Base-by-base conservation (phyloP, 352 stramenopile genomes). In the Phytopythium delawarense region DNA sequence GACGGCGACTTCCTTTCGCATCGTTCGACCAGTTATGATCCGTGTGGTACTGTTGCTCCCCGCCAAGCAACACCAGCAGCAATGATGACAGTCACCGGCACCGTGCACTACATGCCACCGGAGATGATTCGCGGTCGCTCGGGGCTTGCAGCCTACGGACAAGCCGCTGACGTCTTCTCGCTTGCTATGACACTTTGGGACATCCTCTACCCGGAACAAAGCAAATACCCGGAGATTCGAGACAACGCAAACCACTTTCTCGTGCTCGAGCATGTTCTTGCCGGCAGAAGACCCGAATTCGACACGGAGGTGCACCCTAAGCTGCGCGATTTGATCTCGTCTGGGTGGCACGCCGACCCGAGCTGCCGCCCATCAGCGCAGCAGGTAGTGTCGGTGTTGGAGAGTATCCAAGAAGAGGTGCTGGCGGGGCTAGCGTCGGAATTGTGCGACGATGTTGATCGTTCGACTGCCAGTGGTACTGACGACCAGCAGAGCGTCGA, bases 101-200 rank as follows among this genome's bases (percentile, higher is more conserved):
- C 84, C 2, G 77, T 90, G 28, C 69, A 74, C 59, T 91, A 89
- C 69, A 92, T 93, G 81, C 70, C 84, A 20, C 84, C 84, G 1
- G 84, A 93, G 59, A 70, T 93, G 68, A 86, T 93, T 59, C 62
- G 62, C 25, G 69, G 77, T 34, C 64, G 75, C 28, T 72, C 68
- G 25, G 80, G 80, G 7, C 23, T 82, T 28, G 76, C 75, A 0
- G 66, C 59, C 0, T 94, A 94, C 57, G 79, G 70, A 1, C 75
- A 91, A 64, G 73, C 76, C 23, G 82, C 85, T 0, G 85, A 94
- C 35, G 68, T 94, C 6, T 94, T 90, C 62, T 83, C 76, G 7
- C 61, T 94, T 34, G 78, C 55, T 25, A 73, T 88, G 48, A 86
- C 78, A 30, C 54, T 87, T 20, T 93, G 85, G 84, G 81, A 92